Conservation (phyloP, 345 rosid genomes). For the Litchi chinensis region DNA sequence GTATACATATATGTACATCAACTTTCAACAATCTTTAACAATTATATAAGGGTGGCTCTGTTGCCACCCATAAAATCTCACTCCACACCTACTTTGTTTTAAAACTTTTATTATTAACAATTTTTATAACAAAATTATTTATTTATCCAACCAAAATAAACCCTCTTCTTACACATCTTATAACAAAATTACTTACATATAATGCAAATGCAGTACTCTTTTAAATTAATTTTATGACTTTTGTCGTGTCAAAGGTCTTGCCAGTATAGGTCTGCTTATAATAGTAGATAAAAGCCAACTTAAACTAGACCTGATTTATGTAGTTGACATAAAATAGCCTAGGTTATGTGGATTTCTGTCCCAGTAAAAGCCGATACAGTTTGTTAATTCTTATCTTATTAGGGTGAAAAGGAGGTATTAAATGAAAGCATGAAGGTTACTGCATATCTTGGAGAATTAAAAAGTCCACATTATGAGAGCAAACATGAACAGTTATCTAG, state of each 20-base stretch:
- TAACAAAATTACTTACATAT: background rate
- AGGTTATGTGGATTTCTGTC: background rate
- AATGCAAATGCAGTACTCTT: background rate
- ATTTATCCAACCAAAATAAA: too few relatives aligned
- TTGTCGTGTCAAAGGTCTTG: background rate
- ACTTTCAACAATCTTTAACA: too few relatives aligned
- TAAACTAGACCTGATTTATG: background rate
- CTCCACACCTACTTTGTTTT: too few relatives aligned
- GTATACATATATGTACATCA: too few relatives aligned
- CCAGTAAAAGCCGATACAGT: background rate
- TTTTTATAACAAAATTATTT: too few relatives aligned
- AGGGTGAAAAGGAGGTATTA: constrained; percentile 52
- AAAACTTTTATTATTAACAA: too few relatives aligned
- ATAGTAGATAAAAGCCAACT: background rate
- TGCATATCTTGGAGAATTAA: constrained; percentile 38
- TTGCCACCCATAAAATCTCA: too few relatives aligned
- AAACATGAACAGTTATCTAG: constrained; percentile 29
- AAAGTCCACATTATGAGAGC: constrained; percentile 45
- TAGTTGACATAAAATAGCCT: background rate
- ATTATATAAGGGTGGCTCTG: too few relatives aligned
- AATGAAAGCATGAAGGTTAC: constrained; percentile 38
- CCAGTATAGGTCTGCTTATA: background rate
- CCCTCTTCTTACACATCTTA: too few relatives aligned
- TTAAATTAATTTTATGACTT: background rate
- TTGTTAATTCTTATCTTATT: constrained; percentile 15